Base-by-base conservation (phyloP, 495 filamentous ascomycete species). In the Penicillium cosmopolitanum region DNA sequence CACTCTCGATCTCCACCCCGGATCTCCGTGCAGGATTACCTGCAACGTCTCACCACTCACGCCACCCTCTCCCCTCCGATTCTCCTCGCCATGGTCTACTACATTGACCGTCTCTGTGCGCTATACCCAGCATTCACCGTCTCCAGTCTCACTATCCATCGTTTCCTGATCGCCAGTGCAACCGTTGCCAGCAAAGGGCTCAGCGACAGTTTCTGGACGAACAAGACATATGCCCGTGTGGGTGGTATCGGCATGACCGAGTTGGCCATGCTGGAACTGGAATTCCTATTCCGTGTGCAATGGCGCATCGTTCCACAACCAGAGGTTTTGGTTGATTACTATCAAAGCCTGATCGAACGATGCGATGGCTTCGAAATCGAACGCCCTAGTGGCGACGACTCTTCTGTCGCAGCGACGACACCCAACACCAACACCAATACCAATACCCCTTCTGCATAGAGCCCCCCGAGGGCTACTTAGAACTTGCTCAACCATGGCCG, bases 71-170 rank as follows among this genome's bases (percentile, higher is more conserved):
- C 90, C 7, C 93, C 95, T 6, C 93, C 95, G 6, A 90, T 98
- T 54, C 84, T 98, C n/a, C 83, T 98, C n/a, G 93, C 92, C 60
- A 98, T 98, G 93, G 95, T 98, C 53, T 98, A 94, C 69, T 98
- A 98, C 69, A 97, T 98, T 59, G 96, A 98, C 73, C 87, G 90
- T n/a, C 80, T 98, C 16, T 98, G 93, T 73, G 86, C 90, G 4
- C 76, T 95, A 28, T 98, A 96, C 68, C 88, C 92, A 7, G 89
- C 91, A 16, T 98, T 98, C 75, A 96, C 92, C 36, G 93, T 98
- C 50, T 95, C 88, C 64, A 95, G 89, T 38, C 82, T 98, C 15
- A 98, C 95, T 0, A 93, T 98, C 18, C 95, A 98, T 76, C 92
- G 95, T 10, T 98, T 98, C 71, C 83, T 98, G 13, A 98, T 98